phyloP scores from a whole-genome alignment of 2,329 filamentous ascomycete genomes.

The Exophiala oligosperma region DNA sequence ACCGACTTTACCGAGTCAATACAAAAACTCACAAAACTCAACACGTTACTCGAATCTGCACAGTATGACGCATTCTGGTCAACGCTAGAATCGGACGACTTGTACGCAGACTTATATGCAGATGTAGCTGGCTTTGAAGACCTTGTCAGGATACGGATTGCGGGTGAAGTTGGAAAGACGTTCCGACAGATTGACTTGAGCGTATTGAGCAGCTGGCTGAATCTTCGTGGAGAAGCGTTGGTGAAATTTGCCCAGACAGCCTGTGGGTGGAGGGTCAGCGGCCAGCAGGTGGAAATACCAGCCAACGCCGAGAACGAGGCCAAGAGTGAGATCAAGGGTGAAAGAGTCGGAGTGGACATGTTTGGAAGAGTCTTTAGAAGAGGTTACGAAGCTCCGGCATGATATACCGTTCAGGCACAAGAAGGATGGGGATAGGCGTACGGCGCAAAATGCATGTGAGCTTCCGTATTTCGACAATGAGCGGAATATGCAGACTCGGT shows the following conservation, averaged over 20 bases:
- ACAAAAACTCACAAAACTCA: constrained; percentile 79
- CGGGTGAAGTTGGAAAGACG: constrained; percentile 77
- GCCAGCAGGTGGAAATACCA: constrained; percentile 69
- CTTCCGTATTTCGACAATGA: no score
- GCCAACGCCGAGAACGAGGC: constrained; percentile 97
- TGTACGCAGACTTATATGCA: constrained; percentile 92
- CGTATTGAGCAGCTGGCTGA: constrained; percentile 74
- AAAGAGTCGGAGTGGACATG: constrained; percentile 70
- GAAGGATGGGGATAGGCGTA: neutral
- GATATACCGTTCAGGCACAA: constrained; percentile 13
- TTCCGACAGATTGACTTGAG: constrained; percentile 70
- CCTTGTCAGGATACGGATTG: constrained; percentile 84
- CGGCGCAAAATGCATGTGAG: neutral
- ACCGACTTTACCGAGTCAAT: constrained; percentile 78
- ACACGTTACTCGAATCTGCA: constrained; percentile 82
- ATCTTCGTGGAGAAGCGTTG: constrained; percentile 64
- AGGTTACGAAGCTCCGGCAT: constrained; percentile 80
- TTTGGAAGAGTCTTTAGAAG: constrained; percentile 70
- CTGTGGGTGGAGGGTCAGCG: constrained; percentile 80
- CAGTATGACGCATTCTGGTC: constrained; percentile 94
- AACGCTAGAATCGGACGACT: constrained; percentile 86
- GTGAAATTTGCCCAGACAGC: constrained; percentile 80
- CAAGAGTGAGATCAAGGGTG: constrained; percentile 89
- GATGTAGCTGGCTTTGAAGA: constrained; percentile 96
- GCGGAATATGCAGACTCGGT: no score